phyloP scores from a whole-genome alignment of 345 rosid species.

The Rhizophora mangle region DNA sequence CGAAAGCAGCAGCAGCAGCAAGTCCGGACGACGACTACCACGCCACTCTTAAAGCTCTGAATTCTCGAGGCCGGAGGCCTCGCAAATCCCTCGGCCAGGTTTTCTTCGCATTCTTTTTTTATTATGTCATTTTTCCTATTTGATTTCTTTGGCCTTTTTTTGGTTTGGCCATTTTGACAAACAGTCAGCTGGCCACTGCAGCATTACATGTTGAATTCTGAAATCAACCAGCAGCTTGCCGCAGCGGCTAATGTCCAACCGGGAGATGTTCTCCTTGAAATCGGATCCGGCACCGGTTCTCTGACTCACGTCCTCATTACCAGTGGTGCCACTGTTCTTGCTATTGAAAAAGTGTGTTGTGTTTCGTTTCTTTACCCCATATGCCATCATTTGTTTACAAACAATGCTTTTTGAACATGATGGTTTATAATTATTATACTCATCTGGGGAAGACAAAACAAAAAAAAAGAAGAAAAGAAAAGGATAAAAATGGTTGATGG shows the following conservation, averaged over 20 bases:
- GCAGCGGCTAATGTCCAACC: slow-evolving; percentile 54
- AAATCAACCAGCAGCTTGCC: slow-evolving; percentile 64
- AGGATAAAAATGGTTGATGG: not conserved
- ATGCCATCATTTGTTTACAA: too few species aligned
- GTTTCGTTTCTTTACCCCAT: not conserved
- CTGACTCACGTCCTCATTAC: slow-evolving; percentile 69
- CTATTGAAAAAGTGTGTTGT: slow-evolving; percentile 63
- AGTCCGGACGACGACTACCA: slow-evolving; percentile 82
- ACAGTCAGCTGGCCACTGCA: slow-evolving; percentile 31
- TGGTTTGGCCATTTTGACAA: slow-evolving; percentile 20
- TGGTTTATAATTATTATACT: too few species aligned
- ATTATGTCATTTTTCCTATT: too few species aligned
- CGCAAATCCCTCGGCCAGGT: slow-evolving; percentile 96
- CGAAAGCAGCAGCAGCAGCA: slow-evolving; percentile 28
- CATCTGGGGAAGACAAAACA: too few species aligned
- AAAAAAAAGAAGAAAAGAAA: too few species aligned
- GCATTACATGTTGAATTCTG: slow-evolving; percentile 92
- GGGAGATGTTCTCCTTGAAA: slow-evolving; percentile 83
- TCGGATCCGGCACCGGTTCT: slow-evolving; percentile 96
- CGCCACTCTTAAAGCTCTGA: slow-evolving; percentile 79
- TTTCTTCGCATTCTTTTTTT: not conserved
- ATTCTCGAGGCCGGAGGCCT: slow-evolving; percentile 78
- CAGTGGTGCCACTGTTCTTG: slow-evolving; percentile 70
- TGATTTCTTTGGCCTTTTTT: not conserved
- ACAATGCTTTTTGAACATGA: too few species aligned